Conservation (phyloP, 2,329 filamentous ascomycete genomes). For the Xylaria sp. region DNA sequence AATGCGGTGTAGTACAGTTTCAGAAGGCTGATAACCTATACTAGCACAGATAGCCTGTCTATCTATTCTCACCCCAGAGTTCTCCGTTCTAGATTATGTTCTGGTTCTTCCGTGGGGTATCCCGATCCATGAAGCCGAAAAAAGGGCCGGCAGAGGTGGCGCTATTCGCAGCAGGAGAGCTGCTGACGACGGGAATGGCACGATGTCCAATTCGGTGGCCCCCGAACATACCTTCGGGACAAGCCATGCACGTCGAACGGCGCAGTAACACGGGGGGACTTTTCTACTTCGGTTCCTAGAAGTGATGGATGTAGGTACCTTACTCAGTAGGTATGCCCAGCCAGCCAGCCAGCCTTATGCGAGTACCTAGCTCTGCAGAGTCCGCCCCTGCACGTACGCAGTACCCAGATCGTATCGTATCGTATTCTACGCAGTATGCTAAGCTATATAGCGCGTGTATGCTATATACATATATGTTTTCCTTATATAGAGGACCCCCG, state of each 20-base stretch:
- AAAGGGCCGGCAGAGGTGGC: background rate
- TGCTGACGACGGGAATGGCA: background rate
- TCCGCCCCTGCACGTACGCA: conserved; percentile 15
- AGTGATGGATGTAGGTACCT: background rate
- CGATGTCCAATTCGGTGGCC: background rate
- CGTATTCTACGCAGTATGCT: too few species aligned
- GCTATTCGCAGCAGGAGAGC: background rate
- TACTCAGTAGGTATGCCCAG: background rate
- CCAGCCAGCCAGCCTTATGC: conserved; percentile 11
- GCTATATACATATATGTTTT: background rate
- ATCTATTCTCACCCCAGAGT: background rate
- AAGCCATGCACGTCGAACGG: background rate
- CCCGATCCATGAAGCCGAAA: background rate
- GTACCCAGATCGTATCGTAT: conserved; percentile 13
- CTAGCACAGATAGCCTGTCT: too few species aligned
- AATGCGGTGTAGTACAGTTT: too few species aligned
- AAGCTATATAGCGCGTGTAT: background rate
- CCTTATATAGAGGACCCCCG: background rate
- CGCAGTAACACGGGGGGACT: background rate
- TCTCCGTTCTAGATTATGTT: background rate
- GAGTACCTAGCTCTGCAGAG: background rate
- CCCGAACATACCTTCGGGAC: background rate
- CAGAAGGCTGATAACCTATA: too few species aligned
- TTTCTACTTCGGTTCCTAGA: background rate
- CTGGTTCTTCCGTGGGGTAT: background rate